Conservation (phyloP, 1,139 yeast species). For the Saccharomyces pastorianus region DNA sequence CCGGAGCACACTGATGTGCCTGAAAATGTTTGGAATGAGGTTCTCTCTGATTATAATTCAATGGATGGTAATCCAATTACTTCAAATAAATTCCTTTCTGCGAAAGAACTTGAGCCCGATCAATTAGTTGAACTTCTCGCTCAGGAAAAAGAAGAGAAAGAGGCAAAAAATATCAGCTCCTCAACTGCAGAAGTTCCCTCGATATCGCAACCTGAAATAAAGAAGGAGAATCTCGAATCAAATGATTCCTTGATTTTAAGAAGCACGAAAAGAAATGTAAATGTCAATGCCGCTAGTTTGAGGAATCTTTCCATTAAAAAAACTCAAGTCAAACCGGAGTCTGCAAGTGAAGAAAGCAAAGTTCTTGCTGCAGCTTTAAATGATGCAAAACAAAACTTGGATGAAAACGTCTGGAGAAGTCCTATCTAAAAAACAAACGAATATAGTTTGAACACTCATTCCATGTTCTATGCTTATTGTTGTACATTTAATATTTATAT, state of each 20-base stretch:
- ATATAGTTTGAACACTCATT: neutral
- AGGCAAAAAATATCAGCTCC: neutral
- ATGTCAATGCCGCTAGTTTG: neutral
- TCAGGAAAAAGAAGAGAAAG: neutral
- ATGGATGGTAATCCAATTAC: conserved; percentile 4
- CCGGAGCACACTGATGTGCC: neutral
- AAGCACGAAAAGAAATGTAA: neutral
- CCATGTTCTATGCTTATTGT: conserved; percentile 1
- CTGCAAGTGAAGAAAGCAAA: neutral
- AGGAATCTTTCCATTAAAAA: neutral
- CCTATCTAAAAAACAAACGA: neutral
- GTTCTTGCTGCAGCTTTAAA: neutral
- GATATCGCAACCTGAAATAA: neutral
- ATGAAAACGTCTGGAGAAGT: neutral
- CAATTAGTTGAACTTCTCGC: neutral
- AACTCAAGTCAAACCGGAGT: neutral
- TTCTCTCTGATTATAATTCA: neutral
- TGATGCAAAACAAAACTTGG: neutral
- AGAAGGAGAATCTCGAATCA: neutral
- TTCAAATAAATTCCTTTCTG: conserved; percentile 5
- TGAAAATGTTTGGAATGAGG: neutral
- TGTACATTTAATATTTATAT: conserved; percentile 3
- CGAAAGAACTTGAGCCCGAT: neutral
- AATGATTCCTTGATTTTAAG: neutral
- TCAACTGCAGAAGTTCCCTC: neutral